A percentile compares a stretch with the other conserved stretches of the same genome.
Conservation (phyloP, 768 basidiomycete genomes). For the Xerocomellus chrysenteron region DNA sequence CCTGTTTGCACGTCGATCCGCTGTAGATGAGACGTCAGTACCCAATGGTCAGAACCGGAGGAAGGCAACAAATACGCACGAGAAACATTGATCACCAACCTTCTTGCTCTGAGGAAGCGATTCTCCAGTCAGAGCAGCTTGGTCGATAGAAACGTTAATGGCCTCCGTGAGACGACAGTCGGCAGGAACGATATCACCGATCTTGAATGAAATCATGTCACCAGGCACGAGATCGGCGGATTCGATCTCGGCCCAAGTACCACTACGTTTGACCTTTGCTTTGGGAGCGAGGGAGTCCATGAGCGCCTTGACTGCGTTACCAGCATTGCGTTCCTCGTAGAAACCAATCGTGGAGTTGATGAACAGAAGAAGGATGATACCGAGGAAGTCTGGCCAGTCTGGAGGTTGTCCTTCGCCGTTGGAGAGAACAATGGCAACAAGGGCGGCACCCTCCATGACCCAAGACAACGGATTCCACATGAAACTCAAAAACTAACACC, state of each 20-base stretch:
- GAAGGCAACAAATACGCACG: slow-evolving; percentile 53
- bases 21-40: slow-evolving; percentile 35
- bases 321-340: slow-evolving; percentile 96
- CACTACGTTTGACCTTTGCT: slow-evolving; percentile 88
- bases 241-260: slow-evolving; percentile 87
- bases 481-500: slow-evolving; percentile 78
- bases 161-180: slow-evolving; percentile 97
- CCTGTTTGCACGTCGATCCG: slow-evolving; percentile 98
- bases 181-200: slow-evolving; percentile 97
- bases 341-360: slow-evolving; percentile 98
- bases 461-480: slow-evolving; percentile 99
- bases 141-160: slow-evolving; percentile 97
- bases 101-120: slow-evolving; percentile 93
- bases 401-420: slow-evolving; percentile 86
- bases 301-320: slow-evolving; percentile 98
- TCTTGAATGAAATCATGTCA: slow-evolving; percentile 97
- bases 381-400: slow-evolving; percentile 97
- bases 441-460: slow-evolving; percentile 98
- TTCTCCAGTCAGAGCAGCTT: slow-evolving; percentile 97
- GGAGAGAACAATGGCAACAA: slow-evolving; percentile 93
- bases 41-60: background rate
- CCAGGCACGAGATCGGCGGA: slow-evolving; percentile 89
- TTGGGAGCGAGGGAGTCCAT: slow-evolving; percentile 99
- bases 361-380: slow-evolving; percentile 88
- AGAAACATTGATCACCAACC: slow-evolving; percentile 95